Conservation (phyloP, 1,284 basidiomycete species). For the Phylloboletellus chloephorus region DNA sequence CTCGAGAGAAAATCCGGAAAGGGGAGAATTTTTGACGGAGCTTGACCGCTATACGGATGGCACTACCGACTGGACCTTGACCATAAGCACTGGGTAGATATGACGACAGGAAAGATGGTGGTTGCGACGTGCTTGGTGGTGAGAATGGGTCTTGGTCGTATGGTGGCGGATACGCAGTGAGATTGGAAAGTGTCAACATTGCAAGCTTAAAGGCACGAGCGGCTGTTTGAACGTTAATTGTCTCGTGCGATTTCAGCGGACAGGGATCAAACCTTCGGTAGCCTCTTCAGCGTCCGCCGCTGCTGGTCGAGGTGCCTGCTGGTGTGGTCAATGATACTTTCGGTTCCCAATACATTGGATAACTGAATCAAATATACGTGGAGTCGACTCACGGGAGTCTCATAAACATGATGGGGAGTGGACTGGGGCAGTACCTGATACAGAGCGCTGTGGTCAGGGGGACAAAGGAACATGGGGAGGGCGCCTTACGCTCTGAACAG, state of each 20-base stretch:
- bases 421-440: slow-evolving; percentile 14
- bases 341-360: background rate
- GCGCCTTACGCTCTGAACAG: slow-evolving; percentile 21
- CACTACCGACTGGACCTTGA: slow-evolving; percentile 63
- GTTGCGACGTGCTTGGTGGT: slow-evolving; percentile 33
- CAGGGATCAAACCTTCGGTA: slow-evolving; percentile 41
- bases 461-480: background rate
- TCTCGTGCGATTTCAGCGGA: background rate
- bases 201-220: slow-evolving; percentile 69
- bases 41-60: slow-evolving; percentile 58
- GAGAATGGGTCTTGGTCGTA: slow-evolving; percentile 48
- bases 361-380: background rate
- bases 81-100: slow-evolving; percentile 64
- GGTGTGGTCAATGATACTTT: background rate
- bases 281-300: slow-evolving; percentile 36
- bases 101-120: slow-evolving; percentile 53
- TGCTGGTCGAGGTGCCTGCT: slow-evolving; percentile 14
- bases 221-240: slow-evolving; percentile 38
- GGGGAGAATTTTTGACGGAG: slow-evolving; percentile 50
- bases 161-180: slow-evolving; percentile 53
- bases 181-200: slow-evolving; percentile 52
- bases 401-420: slow-evolving; percentile 11
- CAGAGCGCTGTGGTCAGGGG: background rate
- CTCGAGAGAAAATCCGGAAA: slow-evolving; percentile 40
- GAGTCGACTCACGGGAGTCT: slow-evolving; percentile 17